These are phyloP conservation scores for Chlorella variabilis DNA, from an alignment of 163 green algal species.

Conservation along the genomic window DNA sequence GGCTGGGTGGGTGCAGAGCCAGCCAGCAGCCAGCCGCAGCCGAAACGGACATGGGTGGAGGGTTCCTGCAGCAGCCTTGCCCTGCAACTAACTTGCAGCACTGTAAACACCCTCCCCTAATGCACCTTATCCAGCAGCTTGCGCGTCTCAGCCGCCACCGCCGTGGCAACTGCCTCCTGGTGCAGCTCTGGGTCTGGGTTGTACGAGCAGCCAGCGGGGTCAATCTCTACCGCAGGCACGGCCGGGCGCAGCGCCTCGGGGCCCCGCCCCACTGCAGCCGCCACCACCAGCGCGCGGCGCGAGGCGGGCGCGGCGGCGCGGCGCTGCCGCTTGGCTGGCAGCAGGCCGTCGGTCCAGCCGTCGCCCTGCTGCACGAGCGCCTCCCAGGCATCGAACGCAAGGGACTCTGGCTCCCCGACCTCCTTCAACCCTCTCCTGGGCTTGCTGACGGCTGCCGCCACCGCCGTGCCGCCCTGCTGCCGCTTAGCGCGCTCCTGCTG, in stretches of 20 bases:
- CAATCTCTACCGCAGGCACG: slow-evolving; percentile 76
- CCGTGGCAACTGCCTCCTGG: slow-evolving; percentile 81
- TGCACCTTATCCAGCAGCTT: slow-evolving; percentile 53
- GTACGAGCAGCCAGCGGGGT: slow-evolving; percentile 85
- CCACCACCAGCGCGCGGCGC: neutral
- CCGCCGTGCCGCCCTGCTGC: neutral
- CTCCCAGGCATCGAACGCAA: slow-evolving; percentile 5
- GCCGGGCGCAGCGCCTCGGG: neutral
- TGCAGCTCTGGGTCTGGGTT: slow-evolving; percentile 86
- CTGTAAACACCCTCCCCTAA: neutral
- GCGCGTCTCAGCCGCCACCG: slow-evolving; percentile 80
- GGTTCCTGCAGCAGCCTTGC: neutral
- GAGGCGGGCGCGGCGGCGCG: neutral
- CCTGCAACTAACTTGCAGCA: neutral
- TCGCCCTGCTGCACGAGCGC: neutral
- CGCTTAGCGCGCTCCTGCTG: slow-evolving; percentile 7
- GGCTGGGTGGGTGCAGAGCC: too few relatives aligned
- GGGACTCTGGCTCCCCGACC: neutral
- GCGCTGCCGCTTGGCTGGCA: slow-evolving; percentile 1
- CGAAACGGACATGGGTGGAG: neutral
- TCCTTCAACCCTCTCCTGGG: neutral
- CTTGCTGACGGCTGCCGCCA: neutral
- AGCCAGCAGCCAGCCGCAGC: too few relatives aligned
- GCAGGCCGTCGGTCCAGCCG: slow-evolving; percentile 3
- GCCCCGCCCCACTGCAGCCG: neutral